A percentile compares a stretch with the other conserved stretches of the same genome.
These are phyloP conservation scores for Fusarium piperis DNA, from an alignment of 2,329 filamentous ascomycete species.

Conservation along the genomic window DNA sequence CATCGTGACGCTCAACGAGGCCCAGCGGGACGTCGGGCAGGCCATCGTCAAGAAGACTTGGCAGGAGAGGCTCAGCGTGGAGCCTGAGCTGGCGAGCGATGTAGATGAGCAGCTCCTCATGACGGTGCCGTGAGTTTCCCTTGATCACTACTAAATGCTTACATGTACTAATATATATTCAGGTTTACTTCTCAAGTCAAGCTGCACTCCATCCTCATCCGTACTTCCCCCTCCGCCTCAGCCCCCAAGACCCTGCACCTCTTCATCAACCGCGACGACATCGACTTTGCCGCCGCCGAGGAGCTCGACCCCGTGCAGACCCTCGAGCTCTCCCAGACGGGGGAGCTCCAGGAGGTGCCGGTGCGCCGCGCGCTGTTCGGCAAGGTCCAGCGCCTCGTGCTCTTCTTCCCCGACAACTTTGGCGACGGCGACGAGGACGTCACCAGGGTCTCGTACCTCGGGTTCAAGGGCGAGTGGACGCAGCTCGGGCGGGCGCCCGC, in stretches of 20 bases:
- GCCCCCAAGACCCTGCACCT: slow-evolving; percentile 87
- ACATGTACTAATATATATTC: not conserved
- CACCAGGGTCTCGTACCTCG: slow-evolving; percentile 82
- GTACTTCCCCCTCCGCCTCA: slow-evolving; percentile 74
- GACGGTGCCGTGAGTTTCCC: slow-evolving; percentile 77
- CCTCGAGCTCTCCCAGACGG: slow-evolving; percentile 79
- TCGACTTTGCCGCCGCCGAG: slow-evolving; percentile 83
- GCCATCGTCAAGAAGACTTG: slow-evolving; percentile 90
- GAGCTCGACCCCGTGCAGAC: slow-evolving; percentile 77
- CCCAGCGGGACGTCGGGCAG: slow-evolving; percentile 71
- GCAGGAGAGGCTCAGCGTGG: slow-evolving; percentile 76
- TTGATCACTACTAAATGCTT: not conserved
- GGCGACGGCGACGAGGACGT: slow-evolving; percentile 81
- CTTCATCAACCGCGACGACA: slow-evolving; percentile 84
- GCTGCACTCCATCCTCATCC: slow-evolving; percentile 87
- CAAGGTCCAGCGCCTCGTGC: slow-evolving; percentile 79
- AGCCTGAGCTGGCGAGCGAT: slow-evolving; percentile 84
- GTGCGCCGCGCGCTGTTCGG: slow-evolving; percentile 91
- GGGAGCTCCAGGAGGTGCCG: slow-evolving; percentile 85
- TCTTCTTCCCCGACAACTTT: slow-evolving; percentile 96
- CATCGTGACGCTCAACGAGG: slow-evolving; percentile 87
- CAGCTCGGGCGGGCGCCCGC: slow-evolving; percentile 75
- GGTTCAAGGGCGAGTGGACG: slow-evolving; percentile 96
- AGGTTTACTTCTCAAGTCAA: slow-evolving; percentile 96
- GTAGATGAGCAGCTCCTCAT: slow-evolving; percentile 95